A percentile compares a stretch with the other conserved stretches of the same genome.
phyloP scores from a whole-genome alignment of 2,329 filamentous ascomycete species.

The Beauveria sp. region DNA sequence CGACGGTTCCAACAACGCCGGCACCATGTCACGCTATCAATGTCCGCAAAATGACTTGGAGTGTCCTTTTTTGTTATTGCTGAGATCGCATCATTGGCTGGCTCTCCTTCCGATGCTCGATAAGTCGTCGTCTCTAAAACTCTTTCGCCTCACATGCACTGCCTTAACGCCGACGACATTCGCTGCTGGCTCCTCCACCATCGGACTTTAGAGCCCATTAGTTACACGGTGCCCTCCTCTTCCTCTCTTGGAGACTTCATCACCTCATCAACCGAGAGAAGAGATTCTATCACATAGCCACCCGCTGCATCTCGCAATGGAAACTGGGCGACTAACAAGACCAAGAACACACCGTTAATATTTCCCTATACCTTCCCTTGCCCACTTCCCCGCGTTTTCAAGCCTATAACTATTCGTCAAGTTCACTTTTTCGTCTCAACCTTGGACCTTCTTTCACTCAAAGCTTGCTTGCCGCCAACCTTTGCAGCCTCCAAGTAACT shows the following conservation, averaged over 20 bases:
- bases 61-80: not conserved
- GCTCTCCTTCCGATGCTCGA: not conserved
- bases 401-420: no score
- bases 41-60: not conserved
- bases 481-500: not conserved
- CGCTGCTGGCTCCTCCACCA: not conserved
- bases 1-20: not conserved
- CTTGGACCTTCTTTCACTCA: not conserved
- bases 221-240: not conserved
- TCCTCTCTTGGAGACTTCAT: not conserved
- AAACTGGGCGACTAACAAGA: not conserved
- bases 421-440: no score
- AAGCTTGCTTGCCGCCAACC: not conserved
- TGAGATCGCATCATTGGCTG: not conserved
- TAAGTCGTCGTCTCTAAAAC: not conserved
- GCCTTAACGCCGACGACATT: conserved; percentile 1
- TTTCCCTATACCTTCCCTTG: not conserved
- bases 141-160: no score
- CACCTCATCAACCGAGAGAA: not conserved
- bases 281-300: not conserved
- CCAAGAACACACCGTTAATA: no score
- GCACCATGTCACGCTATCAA: not conserved
- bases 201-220: not conserved
- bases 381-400: not conserved
- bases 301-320: not conserved